Conservation (phyloP, 139 green algal genomes). For the Pleodorina starrii region DNA sequence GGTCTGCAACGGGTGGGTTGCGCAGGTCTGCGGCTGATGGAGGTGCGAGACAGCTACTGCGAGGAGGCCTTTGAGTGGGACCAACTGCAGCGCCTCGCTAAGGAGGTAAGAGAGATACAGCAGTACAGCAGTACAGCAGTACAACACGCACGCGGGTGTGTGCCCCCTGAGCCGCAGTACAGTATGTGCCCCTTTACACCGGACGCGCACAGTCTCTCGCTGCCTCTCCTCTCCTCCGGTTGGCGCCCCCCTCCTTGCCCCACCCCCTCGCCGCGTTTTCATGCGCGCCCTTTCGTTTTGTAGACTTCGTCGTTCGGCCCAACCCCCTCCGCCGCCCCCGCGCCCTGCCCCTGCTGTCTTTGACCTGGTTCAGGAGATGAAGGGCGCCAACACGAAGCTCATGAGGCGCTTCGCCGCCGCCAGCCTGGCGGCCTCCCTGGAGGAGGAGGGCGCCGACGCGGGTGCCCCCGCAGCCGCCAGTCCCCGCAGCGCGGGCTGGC, state of each 20-base stretch:
- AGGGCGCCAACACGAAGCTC: slow-evolving; percentile 15
- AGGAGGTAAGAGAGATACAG: slow-evolving; percentile 5
- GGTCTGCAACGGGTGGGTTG: background rate
- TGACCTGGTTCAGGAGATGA: slow-evolving; percentile 22
- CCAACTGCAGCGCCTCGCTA: slow-evolving; percentile 60
- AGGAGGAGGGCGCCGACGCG: background rate
- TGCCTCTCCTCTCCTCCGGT: background rate
- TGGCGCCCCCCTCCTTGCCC: background rate
- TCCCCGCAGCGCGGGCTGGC: background rate
- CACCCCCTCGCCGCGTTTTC: background rate
- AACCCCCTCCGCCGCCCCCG: background rate
- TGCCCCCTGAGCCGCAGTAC: background rate
- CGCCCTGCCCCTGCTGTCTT: background rate
- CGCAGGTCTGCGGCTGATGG: slow-evolving; percentile 80
- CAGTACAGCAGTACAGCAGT: background rate
- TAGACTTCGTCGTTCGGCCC: background rate
- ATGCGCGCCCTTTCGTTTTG: background rate
- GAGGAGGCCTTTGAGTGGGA: slow-evolving; percentile 91
- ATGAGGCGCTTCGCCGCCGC: slow-evolving; percentile 34
- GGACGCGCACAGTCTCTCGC: background rate
- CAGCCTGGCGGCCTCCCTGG: slow-evolving; percentile 19
- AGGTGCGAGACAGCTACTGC: slow-evolving; percentile 83
- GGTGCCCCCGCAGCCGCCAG: background rate
- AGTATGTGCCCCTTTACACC: too few relatives aligned
- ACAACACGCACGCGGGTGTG: background rate